Percentiles rank a stretch among this genome's conserved stretches.
Evolutionary conservation across 345 rosid species (phyloP).

Genomic region (Rhizophora mangle): DNA sequence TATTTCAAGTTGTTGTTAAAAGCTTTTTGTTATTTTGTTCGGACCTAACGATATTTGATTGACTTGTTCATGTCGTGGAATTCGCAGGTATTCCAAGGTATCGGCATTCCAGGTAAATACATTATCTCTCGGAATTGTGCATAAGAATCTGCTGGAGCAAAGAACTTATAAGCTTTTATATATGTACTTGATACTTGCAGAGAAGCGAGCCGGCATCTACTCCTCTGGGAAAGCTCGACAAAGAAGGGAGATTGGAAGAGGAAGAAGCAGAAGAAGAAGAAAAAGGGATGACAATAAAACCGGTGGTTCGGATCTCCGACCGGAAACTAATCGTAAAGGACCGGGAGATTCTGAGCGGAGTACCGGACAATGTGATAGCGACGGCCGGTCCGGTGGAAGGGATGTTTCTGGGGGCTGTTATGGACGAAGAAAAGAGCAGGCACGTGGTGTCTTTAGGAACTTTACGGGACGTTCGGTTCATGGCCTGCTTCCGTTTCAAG

Average conservation of each 20-base stretch:
- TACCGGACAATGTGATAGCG: constrained; percentile 69
- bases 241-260: constrained; percentile 6
- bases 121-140: not conserved
- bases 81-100: constrained; percentile 36
- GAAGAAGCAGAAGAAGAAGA: not conserved
- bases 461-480: constrained; percentile 69
- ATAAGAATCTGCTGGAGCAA: too few species aligned
- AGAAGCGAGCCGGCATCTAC: constrained; percentile 25
- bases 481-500: constrained; percentile 92
- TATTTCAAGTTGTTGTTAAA: not conserved
- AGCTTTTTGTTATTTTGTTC: constrained; percentile 4
- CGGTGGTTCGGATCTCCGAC: constrained; percentile 62
- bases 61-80: constrained; percentile 37
- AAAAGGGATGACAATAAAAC: constrained; percentile 73
- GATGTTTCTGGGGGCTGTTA: constrained; percentile 68
- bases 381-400: constrained; percentile 76
- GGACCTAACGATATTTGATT: constrained; percentile 24
- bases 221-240: constrained; percentile 26
- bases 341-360: constrained; percentile 56
- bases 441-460: constrained; percentile 68
- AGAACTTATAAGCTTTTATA: not conserved
- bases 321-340: constrained; percentile 59
- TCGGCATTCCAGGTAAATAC: constrained; percentile 46
- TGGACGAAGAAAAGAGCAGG: constrained; percentile 55
- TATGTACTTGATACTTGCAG: constrained; percentile 27